Percentiles rank a stretch among this genome's conserved stretches.
Evolutionary conservation across 73 alveolate species (phyloP).

Genomic region (Paramecium caudatum): DNA sequence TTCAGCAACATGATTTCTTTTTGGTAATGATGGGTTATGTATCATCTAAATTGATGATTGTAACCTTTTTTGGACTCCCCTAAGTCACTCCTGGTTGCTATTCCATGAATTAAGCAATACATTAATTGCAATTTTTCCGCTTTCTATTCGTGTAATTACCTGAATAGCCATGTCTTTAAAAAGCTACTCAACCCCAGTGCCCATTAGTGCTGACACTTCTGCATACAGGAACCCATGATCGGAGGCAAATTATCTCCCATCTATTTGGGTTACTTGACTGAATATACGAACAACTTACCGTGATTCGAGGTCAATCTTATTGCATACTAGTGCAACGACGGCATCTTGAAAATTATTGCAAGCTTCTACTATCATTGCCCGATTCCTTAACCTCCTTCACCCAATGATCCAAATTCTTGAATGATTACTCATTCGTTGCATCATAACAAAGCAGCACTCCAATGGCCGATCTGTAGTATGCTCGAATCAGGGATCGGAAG

Average conservation of each 20-base stretch:
- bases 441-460: slow-evolving; percentile 54
- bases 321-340: slow-evolving; percentile 61
- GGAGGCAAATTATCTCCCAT: slow-evolving; percentile 14
- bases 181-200: slow-evolving; percentile 1
- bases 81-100: too few relatives aligned
- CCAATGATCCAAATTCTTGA: slow-evolving; percentile 13
- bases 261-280: slow-evolving; percentile 8
- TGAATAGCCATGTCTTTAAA: not conserved
- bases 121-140: too few relatives aligned
- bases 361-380: slow-evolving; percentile 56
- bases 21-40: too few relatives aligned
- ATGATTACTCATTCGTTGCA: not conserved
- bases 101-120: too few relatives aligned
- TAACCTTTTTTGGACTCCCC: too few relatives aligned
- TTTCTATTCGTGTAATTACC: not conserved
- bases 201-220: slow-evolving; percentile 37
- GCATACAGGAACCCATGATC: slow-evolving; percentile 16
- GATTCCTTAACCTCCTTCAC: slow-evolving; percentile 29
- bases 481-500: slow-evolving; percentile 72
- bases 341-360: slow-evolving; percentile 56
- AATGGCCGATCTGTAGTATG: slow-evolving; percentile 53
- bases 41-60: too few relatives aligned
- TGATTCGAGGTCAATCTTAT: slow-evolving; percentile 40
- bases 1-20: too few relatives aligned
- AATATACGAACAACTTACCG: not conserved